Conservation (phyloP, 352 stramenopile species). For the Bremia lactucae region DNA sequence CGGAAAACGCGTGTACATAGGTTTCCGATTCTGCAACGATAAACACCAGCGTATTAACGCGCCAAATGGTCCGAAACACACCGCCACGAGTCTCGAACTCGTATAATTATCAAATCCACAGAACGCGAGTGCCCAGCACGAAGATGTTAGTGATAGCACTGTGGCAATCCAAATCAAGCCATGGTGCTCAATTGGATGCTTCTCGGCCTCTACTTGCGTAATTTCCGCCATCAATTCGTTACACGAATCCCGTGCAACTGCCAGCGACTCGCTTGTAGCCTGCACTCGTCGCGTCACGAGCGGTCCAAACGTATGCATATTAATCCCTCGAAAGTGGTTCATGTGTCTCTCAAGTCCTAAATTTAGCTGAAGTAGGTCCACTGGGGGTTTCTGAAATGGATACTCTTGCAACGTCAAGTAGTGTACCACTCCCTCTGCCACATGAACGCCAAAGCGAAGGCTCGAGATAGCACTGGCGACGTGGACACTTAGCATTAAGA, state of each 20-base stretch:
- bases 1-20: conserved; percentile 43
- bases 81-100: conserved; percentile 34
- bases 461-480: conserved; percentile 31
- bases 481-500: conserved; percentile 38
- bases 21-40: conserved; percentile 37
- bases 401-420: conserved; percentile 32
- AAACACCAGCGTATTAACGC: conserved; percentile 47
- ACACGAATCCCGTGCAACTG: conserved; percentile 29
- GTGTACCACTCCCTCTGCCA: conserved; percentile 31
- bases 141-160: conserved; percentile 14
- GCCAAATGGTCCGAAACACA: conserved; percentile 52
- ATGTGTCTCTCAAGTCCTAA: conserved; percentile 43
- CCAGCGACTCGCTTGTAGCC: conserved; percentile 34
- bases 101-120: conserved; percentile 37
- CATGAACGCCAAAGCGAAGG: conserved; percentile 35
- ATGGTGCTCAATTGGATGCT: conserved; percentile 27
- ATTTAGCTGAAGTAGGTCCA: conserved; percentile 40
- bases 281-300: conserved; percentile 29
- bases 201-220: conserved; percentile 35
- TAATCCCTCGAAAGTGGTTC: conserved; percentile 27
- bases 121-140: conserved; percentile 38
- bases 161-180: conserved; percentile 16
- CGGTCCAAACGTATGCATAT: conserved; percentile 35
- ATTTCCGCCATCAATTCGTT: conserved; percentile 35
- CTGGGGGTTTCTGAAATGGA: conserved; percentile 34